Base-by-base conservation (phyloP, 2,329 filamentous ascomycete species). In the Aspergillus aculeatinus region DNA sequence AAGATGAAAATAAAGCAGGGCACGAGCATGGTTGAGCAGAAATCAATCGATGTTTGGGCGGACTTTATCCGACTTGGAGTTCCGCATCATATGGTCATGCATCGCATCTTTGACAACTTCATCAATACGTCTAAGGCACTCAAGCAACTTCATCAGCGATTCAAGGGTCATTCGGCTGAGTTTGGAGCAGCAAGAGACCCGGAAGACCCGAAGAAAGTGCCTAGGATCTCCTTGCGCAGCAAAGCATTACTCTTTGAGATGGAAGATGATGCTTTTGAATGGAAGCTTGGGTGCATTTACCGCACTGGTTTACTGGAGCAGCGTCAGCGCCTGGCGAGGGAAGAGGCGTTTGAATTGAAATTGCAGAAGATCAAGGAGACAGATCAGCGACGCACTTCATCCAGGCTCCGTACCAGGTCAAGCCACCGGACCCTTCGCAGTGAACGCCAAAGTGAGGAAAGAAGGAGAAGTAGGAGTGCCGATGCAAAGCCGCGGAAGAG, bases 201-300 rank as follows among this genome's bases (percentile, higher is more conserved):
- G 0, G 92, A 96, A 75, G 88, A 84, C 0, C 92, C 96, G 0
- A 98, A 96, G 73, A 81, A 86, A 50, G 87, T 99, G 0, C 95
- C 95, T 1, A 94, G 91, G 70, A 81, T 99, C 23, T 94, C 92
- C 0, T 66, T 99, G 10, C 87, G 92, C 55, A 89, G 89, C 57
- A 90, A 90, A 68, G 90, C 90, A 5, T 82, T 99, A 25, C 79
- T 96, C 2, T 94, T 99, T 60, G 94, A 98, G 71, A 82, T 99
- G 39, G 95, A 99, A 76, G 95, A 99, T 73, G 94, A 95, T 53
- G 89, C 91, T 0, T 99, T 99, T 70, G 95, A 99, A 74, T 99
- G 93, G 91, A 98, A 97, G 73, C 81, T 99, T 10, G 92, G 93
- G 16, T 88, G 92, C 71, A 99, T 99, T 55, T 99, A 98, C 74